phyloP scores from a whole-genome alignment of 2,329 filamentous ascomycete genomes.

The Cryphonectria radicalis region DNA sequence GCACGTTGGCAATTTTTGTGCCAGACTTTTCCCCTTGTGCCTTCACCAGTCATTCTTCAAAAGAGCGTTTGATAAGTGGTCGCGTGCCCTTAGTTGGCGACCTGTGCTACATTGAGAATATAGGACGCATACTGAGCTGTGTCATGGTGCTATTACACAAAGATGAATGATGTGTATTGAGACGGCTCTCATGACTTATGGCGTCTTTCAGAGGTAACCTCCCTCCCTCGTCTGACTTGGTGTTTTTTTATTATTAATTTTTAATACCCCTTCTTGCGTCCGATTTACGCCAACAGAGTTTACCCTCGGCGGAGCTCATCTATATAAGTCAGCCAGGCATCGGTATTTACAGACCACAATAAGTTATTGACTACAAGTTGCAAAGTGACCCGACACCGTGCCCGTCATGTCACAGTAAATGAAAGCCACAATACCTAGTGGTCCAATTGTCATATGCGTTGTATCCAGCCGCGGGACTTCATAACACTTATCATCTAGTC shows the following conservation, averaged over 20 bases:
- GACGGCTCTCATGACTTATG: constrained; percentile 20
- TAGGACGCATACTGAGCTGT: constrained; percentile 13
- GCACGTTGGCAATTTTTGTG: background rate
- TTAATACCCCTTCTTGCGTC: background rate
- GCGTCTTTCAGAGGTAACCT: constrained; percentile 13
- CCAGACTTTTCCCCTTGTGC: background rate
- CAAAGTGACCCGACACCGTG: background rate
- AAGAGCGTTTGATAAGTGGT: background rate
- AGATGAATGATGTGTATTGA: constrained; percentile 19
- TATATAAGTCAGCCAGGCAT: background rate
- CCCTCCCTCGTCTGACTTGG: background rate
- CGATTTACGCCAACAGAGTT: background rate
- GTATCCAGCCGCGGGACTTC: background rate
- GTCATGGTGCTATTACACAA: constrained; percentile 6
- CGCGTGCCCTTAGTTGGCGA: background rate
- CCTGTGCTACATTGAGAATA: constrained; percentile 7
- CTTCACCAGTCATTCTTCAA: background rate
- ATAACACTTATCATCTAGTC: background rate
- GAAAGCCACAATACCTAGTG: background rate
- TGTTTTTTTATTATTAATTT: background rate
- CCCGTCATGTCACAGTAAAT: background rate
- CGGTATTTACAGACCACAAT: background rate
- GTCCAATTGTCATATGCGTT: background rate
- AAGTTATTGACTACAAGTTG: background rate
- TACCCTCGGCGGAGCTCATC: background rate